Evolutionary conservation across 176 grass and related monocot species (phyloP).

Genomic region (Rhipidocladum racemiflorum): DNA sequence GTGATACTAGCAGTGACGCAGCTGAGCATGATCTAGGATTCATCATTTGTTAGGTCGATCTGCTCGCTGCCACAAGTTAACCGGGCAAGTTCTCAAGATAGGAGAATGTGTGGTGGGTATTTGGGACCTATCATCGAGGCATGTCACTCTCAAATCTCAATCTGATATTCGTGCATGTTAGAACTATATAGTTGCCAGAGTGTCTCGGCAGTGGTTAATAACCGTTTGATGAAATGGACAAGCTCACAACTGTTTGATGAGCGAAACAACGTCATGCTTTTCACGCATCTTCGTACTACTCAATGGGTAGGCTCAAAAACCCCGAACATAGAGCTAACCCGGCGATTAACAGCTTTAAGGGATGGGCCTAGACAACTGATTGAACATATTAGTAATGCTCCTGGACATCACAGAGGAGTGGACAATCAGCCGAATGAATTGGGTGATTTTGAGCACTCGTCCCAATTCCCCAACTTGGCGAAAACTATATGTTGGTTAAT

Average conservation of each 20-base stretch:
- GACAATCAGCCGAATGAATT: constrained; percentile 11
- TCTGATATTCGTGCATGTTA: background rate
- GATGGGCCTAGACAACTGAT: background rate
- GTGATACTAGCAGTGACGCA: background rate
- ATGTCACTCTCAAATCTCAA: background rate
- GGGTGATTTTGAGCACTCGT: background rate
- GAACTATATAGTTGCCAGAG: background rate
- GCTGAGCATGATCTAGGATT: background rate
- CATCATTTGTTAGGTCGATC: background rate
- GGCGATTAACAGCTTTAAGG: constrained; percentile 13
- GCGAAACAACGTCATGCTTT: background rate
- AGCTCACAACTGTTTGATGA: background rate
- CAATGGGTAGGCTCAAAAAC: background rate
- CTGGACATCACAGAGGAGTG: background rate
- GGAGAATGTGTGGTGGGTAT: constrained; percentile 1
- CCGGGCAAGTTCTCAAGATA: constrained; percentile 9
- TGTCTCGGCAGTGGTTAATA: constrained; percentile 42
- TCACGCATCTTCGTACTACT: constrained; percentile 21
- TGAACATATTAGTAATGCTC: background rate
- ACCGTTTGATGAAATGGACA: constrained; percentile 17
- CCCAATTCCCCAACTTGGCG: background rate
- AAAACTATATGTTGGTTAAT: background rate
- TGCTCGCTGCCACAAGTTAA: constrained; percentile 23
- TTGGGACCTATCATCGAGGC: constrained; percentile 1
- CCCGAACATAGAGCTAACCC: background rate